Evolutionary conservation across 768 basidiomycete genomes (phyloP).

Genomic region (Leucosporidium yakuticum): DNA sequence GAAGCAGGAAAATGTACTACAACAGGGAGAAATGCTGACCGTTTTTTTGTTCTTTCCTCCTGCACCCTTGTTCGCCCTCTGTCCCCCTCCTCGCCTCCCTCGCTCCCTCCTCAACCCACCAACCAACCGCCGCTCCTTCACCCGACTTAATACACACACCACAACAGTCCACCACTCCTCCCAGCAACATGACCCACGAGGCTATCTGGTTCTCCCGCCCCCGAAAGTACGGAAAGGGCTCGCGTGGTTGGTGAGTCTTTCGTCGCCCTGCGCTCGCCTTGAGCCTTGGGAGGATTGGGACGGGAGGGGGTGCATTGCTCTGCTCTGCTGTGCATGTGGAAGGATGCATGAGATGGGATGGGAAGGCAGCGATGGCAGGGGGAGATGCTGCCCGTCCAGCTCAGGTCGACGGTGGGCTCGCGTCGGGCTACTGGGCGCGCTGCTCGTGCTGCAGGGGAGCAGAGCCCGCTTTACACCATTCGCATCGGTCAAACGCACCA

Average conservation of each 20-base stretch:
- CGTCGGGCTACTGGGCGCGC: too few relatives aligned
- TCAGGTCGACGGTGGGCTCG: background rate
- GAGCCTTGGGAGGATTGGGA: background rate
- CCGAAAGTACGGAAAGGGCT: slow-evolving; percentile 41
- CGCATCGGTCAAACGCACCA: background rate
- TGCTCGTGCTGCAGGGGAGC: too few relatives aligned
- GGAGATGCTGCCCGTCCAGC: background rate
- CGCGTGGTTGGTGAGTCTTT: slow-evolving; percentile 32
- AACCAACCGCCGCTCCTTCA: too few relatives aligned
- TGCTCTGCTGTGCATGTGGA: background rate
- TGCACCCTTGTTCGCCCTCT: too few relatives aligned
- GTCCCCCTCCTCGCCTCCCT: too few relatives aligned
- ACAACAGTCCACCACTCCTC: background rate
- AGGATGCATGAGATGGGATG: background rate
- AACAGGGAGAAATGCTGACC: too few relatives aligned
- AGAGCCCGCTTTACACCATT: too few relatives aligned
- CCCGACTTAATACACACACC: too few relatives aligned
- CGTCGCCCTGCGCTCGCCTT: background rate
- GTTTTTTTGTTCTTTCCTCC: too few relatives aligned
- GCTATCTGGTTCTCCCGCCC: slow-evolving; percentile 40
- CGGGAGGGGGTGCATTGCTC: background rate
- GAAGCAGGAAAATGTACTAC: too few relatives aligned
- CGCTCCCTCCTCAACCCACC: too few relatives aligned
- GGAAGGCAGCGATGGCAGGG: background rate
- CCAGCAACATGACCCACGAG: slow-evolving; percentile 37